Base-by-base conservation (phyloP, 768 basidiomycete species). In the Amanita pallidorosea region DNA sequence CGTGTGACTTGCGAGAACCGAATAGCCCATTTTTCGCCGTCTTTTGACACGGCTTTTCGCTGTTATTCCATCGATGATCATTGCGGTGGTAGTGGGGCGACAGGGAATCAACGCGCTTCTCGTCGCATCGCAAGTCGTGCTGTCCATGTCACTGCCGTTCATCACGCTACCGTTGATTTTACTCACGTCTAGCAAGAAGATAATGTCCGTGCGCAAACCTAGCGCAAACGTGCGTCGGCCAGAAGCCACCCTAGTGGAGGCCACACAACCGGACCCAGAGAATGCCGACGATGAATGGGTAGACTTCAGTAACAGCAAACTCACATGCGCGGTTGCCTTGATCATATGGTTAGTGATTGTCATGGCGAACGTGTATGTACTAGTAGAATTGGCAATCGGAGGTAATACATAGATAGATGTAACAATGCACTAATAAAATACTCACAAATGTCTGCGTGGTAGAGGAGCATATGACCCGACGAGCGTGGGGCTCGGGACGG, bases 141-240 rank as follows among this genome's bases (percentile, higher is more conserved):
- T 97, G 25, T 83, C 85, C 23, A 75, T 95, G 61, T 78, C 88
- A 7, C 76, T 94, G 4, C 91, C 91, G 0, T 92, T 92, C 67
- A 75, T 93, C 67, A 76, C 81, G n/a, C 72, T 88, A 55, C 91
- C 90, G 0, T 74, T 91, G 49, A 68, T 93, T 46, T 89, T 72
- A 59, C 74, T 89, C 58, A 90, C 88, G 13, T 79, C 85, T 0
- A 81, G 76, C 6, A 78, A 78, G 53, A 63, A 70, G 7, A 71
- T 91, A 58, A 93, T 93, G 91, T 71, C 70, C 8, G 80, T 84
- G 49, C 73, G 65, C 69, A 82, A 56, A 70, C 68, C 49, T 45
- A 56, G 76, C 75, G 77, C 65, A 59, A 8, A 65, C 68, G 42
- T 66, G 54, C 12, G 27, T 23, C 7, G 15, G n/a, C 15, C 15